Evolutionary conservation across 306 rosid species (phyloP).

Genomic region (Vigna trinervia): DNA sequence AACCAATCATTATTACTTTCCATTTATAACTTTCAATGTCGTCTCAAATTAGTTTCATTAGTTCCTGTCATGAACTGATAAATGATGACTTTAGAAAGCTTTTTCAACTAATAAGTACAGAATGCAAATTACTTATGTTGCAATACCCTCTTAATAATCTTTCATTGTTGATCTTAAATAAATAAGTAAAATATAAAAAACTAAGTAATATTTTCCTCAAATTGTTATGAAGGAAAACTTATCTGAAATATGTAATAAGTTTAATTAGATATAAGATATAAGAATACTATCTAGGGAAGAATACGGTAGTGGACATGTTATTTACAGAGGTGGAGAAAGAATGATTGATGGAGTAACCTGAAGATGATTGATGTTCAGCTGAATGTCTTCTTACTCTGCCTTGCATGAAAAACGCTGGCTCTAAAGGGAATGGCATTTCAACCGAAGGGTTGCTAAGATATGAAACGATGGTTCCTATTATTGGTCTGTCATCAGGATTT

Average conservation of each 20-base stretch:
- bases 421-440: conserved; percentile 59
- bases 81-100: not conserved
- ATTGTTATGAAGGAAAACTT: not conserved
- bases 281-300: conserved; percentile 44
- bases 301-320: conserved; percentile 33
- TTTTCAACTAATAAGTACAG: too few relatives aligned
- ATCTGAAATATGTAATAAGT: not conserved
- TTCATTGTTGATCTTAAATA: not conserved
- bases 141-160: not conserved
- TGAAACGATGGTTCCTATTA: conserved; percentile 57
- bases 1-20: not conserved
- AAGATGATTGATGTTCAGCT: conserved; percentile 37
- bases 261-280: not conserved
- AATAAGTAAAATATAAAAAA: not conserved
- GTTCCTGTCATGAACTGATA: not conserved
- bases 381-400: conserved; percentile 44
- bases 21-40: not conserved
- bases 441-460: conserved; percentile 48
- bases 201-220: not conserved
- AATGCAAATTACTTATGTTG: too few relatives aligned
- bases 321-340: conserved; percentile 42
- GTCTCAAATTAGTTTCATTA: not conserved
- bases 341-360: conserved; percentile 44
- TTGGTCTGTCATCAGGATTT: conserved; percentile 66
- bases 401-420: conserved; percentile 65